These are phyloP conservation scores for Fusarium sp. DNA, from an alignment of 2,329 filamentous ascomycete species.

Conservation along the genomic window DNA sequence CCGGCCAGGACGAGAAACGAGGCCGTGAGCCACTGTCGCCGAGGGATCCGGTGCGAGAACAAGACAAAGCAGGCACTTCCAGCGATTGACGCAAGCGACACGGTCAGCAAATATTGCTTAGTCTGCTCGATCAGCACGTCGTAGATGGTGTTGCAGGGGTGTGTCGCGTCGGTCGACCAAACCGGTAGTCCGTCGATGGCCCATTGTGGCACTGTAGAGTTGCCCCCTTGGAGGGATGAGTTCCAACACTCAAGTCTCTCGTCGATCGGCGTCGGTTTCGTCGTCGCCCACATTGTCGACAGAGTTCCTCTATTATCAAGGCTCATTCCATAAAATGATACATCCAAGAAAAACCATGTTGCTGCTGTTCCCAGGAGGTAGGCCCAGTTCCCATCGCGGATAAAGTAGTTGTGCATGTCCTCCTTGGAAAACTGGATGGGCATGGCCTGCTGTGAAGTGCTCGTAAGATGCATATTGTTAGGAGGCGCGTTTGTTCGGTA, in stretches of 20 bases:
- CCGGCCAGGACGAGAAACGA: conserved; percentile 58
- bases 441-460: conserved; percentile 49
- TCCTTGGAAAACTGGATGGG: conserved; percentile 58
- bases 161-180: conserved; percentile 59
- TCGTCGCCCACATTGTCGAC: conserved; percentile 52
- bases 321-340: conserved; percentile 63
- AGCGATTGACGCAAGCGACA: conserved; percentile 60
- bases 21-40: conserved; percentile 58
- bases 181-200: conserved; percentile 50
- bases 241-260: conserved; percentile 57
- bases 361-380: conserved; percentile 54
- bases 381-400: conserved; percentile 51
- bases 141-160: conserved; percentile 61
- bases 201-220: conserved; percentile 56
- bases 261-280: conserved; percentile 46
- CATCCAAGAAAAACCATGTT: conserved; percentile 62
- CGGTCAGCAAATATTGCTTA: conserved; percentile 61
- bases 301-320: conserved; percentile 54
- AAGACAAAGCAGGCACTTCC: conserved; percentile 59
- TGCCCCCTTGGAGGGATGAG: conserved; percentile 53
- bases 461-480: conserved; percentile 38
- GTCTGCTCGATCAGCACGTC: conserved; percentile 60
- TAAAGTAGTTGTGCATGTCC: conserved; percentile 60
- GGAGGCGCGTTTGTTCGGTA: conserved; percentile 36
- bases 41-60: conserved; percentile 57